phyloP scores from a whole-genome alignment of 2,329 filamentous ascomycete genomes.

The Gliomastix tumulicola region DNA sequence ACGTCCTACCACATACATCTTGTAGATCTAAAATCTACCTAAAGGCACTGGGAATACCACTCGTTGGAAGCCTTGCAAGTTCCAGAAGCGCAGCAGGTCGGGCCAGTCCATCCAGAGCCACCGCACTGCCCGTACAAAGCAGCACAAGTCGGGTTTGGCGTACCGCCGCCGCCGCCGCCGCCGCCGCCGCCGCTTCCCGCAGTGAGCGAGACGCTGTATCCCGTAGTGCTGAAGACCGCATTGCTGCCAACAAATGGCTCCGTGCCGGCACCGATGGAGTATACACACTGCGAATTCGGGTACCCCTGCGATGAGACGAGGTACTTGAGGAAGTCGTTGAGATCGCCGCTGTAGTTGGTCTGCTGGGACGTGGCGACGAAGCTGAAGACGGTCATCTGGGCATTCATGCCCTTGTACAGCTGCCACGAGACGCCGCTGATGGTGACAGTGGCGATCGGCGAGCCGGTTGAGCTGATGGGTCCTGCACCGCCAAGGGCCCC shows the following conservation, averaged over 20 bases:
- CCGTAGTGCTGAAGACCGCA: slow-evolving; percentile 11
- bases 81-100: slow-evolving; percentile 23
- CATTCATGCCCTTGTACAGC: slow-evolving; percentile 51
- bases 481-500: slow-evolving; percentile 40
- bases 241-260: slow-evolving; percentile 47
- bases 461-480: slow-evolving; percentile 29
- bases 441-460: slow-evolving; percentile 38
- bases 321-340: slow-evolving; percentile 50
- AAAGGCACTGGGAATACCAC: slow-evolving; percentile 2
- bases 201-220: background rate
- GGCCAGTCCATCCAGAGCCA: slow-evolving; percentile 20
- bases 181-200: background rate
- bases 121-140: slow-evolving; percentile 24
- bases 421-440: slow-evolving; percentile 41
- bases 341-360: slow-evolving; percentile 37
- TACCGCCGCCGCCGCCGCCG: background rate
- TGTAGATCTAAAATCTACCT: too few species aligned
- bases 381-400: slow-evolving; percentile 52
- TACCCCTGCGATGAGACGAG: slow-evolving; percentile 41
- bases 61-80: slow-evolving; percentile 1
- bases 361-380: slow-evolving; percentile 27
- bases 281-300: slow-evolving; percentile 41
- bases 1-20: too few species aligned
- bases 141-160: background rate
- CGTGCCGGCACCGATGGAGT: slow-evolving; percentile 45